Percentiles rank a stretch among this genome's conserved stretches.
Evolutionary conservation across 2,329 filamentous ascomycete species (phyloP).

Genomic region (Ceratocystis cubensis): DNA sequence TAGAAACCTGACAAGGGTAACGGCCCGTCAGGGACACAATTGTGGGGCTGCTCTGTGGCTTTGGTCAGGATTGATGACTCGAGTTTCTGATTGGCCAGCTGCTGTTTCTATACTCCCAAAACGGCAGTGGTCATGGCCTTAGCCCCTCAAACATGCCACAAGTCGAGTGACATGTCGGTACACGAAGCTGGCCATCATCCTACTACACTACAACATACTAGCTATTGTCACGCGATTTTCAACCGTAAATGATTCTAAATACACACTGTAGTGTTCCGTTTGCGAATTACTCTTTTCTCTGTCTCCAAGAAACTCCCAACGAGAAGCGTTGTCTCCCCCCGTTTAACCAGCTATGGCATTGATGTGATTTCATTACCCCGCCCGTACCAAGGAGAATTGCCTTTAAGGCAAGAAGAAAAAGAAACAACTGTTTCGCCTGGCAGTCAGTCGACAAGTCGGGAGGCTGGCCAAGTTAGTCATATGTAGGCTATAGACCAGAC

Average conservation of each 20-base stretch:
- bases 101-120: neutral
- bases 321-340: neutral
- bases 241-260: neutral
- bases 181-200: constrained; percentile 1
- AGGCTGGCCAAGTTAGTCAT: neutral
- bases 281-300: neutral
- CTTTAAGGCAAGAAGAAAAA: neutral
- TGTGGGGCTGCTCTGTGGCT: neutral
- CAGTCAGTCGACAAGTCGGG: neutral
- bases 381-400: neutral
- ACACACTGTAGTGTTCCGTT: constrained; percentile 3
- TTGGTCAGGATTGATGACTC: neutral
- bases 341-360: neutral
- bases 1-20: neutral
- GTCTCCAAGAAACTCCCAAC: neutral
- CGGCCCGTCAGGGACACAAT: constrained; percentile 8
- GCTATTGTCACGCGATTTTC: neutral
- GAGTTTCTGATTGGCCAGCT: neutral
- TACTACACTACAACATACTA: neutral
- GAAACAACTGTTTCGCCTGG: neutral
- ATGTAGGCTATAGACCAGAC: neutral
- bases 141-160: neutral
- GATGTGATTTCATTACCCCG: neutral
- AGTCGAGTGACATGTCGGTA: constrained; percentile 9
- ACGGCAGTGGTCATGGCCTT: neutral